Evolutionary conservation across 495 filamentous ascomycete species (phyloP).

Genomic region (Podospora sp.): DNA sequence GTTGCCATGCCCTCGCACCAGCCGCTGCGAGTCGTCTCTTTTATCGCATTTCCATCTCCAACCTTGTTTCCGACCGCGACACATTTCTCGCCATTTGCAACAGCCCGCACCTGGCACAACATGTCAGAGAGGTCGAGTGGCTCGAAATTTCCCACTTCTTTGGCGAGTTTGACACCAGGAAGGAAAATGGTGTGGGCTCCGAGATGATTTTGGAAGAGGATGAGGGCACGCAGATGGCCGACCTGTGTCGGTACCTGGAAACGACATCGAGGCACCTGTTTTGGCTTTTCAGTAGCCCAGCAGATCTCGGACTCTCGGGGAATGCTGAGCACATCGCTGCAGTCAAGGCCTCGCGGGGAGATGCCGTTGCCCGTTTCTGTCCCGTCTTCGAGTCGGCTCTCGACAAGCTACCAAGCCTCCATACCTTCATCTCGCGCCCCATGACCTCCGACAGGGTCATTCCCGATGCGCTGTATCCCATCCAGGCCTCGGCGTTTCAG

Average conservation of each 20-base stretch:
- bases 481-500: not conserved
- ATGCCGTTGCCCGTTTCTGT: not conserved
- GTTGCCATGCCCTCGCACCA: not conserved
- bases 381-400: constrained; percentile 3
- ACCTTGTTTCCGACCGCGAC: constrained; percentile 15
- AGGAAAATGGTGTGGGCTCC: too few species aligned
- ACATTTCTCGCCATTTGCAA: constrained; percentile 18
- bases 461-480: not conserved
- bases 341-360: not conserved
- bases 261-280: not conserved
- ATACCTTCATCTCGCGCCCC: constrained; percentile 16
- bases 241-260: not conserved
- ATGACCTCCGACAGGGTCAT: constrained; percentile 12
- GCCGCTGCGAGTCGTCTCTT: constrained; percentile 9
- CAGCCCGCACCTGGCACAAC: constrained; percentile 10
- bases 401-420: constrained; percentile 20
- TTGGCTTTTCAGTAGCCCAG: not conserved
- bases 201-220: too few species aligned
- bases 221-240: not conserved
- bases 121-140: constrained; percentile 21
- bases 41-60: constrained; percentile 22
- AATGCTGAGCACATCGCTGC: not conserved
- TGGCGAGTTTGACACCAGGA: not conserved
- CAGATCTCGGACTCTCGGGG: not conserved
- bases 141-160: constrained; percentile 4